Conservation (phyloP, 129 eudicot species). For the Escallonia herrerae region DNA sequence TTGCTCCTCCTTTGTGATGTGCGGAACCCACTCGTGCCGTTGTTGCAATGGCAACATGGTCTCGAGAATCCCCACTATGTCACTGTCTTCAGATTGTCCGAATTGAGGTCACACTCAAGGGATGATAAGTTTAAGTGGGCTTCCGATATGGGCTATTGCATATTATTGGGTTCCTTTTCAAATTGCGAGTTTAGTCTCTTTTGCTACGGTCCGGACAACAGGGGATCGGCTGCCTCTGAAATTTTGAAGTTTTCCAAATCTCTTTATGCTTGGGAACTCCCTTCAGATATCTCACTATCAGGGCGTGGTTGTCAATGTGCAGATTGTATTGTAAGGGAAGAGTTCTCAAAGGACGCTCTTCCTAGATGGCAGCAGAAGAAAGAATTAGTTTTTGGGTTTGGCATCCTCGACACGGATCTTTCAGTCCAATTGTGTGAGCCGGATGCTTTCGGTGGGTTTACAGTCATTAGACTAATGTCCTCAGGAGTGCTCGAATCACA, state of each 20-base stretch:
- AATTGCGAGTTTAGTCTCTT: constrained; percentile 56
- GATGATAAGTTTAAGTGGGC: constrained; percentile 38
- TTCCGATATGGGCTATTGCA: constrained; percentile 52
- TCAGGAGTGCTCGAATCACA: constrained; percentile 63
- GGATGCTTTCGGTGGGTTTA: constrained; percentile 56
- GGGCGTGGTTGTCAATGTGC: constrained; percentile 53
- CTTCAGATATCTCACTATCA: constrained; percentile 46
- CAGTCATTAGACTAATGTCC: constrained; percentile 49
- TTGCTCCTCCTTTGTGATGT: constrained; percentile 70
- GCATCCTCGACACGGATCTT: constrained; percentile 39
- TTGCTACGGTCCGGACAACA: constrained; percentile 54
- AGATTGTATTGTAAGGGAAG: constrained; percentile 57
- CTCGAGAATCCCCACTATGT: constrained; percentile 44
- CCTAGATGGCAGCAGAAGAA: constrained; percentile 77
- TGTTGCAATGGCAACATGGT: constrained; percentile 61
- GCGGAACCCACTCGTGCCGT: constrained; percentile 50
- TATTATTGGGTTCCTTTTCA: constrained; percentile 80
- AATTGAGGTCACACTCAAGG: constrained; percentile 45
- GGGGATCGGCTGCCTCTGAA: constrained; percentile 18
- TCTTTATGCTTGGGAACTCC: constrained; percentile 72
- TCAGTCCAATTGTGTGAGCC: constrained; percentile 27
- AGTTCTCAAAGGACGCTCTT: constrained; percentile 43
- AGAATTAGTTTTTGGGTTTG: constrained; percentile 59
- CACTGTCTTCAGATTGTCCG: constrained; percentile 39
- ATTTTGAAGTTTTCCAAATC: constrained; percentile 25